A percentile compares a stretch with the other conserved stretches of the same genome.
Evolutionary conservation across 208 protist genomes (phyloP).

Genomic region (Sergeia podlipaevii): DNA sequence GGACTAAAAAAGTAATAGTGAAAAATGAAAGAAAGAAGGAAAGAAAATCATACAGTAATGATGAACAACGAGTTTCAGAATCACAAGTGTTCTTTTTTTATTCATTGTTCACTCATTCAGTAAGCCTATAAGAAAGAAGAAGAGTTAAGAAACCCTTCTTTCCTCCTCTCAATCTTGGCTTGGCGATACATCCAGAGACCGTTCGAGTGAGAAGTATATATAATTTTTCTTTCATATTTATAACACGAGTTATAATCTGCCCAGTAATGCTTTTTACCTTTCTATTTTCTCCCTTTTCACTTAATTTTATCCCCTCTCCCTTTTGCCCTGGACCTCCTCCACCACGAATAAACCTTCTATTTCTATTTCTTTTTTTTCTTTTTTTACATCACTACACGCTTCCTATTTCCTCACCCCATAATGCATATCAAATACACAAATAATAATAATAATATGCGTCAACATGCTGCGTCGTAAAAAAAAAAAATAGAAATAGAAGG

Average conservation of each 20-base stretch:
- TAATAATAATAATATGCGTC: constrained; percentile 4
- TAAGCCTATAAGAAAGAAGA: too few species aligned
- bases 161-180: too few species aligned
- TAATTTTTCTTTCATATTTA: too few species aligned
- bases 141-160: too few species aligned
- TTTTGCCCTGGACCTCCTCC: background rate
- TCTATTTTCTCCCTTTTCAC: too few species aligned
- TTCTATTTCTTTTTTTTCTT: constrained; percentile 11
- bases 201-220: too few species aligned
- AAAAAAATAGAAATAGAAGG: background rate
- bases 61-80: background rate
- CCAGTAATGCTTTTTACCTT: too few species aligned
- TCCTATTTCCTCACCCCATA: background rate
- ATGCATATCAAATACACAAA: background rate
- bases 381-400: constrained; percentile 1
- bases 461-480: background rate
- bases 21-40: constrained; percentile 5
- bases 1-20: background rate
- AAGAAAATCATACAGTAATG: background rate
- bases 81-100: background rate
- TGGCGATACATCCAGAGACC: too few species aligned
- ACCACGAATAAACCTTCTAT: background rate
- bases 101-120: too few species aligned
- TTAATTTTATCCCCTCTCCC: too few species aligned
- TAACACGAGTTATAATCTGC: too few species aligned